A percentile compares a stretch with the other conserved stretches of the same genome.
Evolutionary conservation across 2,329 filamentous ascomycete genomes (phyloP).

Genomic region (Blastomyces silverae): DNA sequence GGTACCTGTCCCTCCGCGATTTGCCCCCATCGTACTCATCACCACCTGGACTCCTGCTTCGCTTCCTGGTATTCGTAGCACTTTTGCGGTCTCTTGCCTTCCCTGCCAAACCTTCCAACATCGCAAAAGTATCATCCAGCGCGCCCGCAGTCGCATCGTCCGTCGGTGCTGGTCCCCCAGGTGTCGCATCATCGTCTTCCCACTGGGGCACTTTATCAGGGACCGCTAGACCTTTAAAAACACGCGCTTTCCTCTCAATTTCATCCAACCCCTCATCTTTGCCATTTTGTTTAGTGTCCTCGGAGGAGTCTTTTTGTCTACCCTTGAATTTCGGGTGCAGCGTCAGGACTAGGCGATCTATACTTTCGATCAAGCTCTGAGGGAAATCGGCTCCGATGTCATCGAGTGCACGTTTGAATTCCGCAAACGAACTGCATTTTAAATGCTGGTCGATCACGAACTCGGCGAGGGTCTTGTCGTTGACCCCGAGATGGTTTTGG

Average conservation of each 20-base stretch:
- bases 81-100: constrained; percentile 47
- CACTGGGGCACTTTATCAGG: constrained; percentile 64
- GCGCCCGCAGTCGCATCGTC: constrained; percentile 51
- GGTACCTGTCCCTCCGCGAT: constrained; percentile 33
- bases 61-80: constrained; percentile 43
- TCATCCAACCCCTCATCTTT: constrained; percentile 39
- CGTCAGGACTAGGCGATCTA: constrained; percentile 79
- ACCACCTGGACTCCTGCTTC: constrained; percentile 48
- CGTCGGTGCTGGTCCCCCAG: constrained; percentile 27
- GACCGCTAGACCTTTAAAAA: constrained; percentile 86
- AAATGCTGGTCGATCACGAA: constrained; percentile 89
- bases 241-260: constrained; percentile 66
- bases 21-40: constrained; percentile 43
- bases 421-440: constrained; percentile 60
- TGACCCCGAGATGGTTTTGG: constrained; percentile 85
- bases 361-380: constrained; percentile 76
- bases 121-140: constrained; percentile 86
- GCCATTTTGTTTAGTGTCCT: constrained; percentile 37
- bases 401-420: constrained; percentile 70
- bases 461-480: constrained; percentile 90
- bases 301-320: constrained; percentile 30
- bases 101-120: constrained; percentile 77
- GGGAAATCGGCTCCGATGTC: constrained; percentile 77
- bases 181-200: constrained; percentile 41
- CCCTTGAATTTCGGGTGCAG: constrained; percentile 86